Conservation (phyloP, 139 green algal species). For the Coelastrella sp. region DNA sequence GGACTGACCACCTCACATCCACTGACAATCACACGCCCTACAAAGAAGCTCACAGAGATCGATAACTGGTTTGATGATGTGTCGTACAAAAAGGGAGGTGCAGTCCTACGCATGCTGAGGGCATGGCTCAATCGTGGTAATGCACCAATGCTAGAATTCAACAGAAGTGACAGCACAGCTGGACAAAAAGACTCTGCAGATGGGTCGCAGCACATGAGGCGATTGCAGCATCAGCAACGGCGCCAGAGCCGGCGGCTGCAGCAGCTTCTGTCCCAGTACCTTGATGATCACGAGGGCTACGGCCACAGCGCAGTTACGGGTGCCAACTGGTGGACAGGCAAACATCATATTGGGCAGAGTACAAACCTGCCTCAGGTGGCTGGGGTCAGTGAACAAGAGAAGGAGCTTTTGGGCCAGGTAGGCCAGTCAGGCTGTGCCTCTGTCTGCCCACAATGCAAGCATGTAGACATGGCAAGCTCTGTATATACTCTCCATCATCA, state of each 20-base stretch:
- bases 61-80: constrained; percentile 79
- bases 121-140: constrained; percentile 69
- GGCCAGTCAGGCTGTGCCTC: not conserved
- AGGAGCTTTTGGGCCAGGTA: not conserved
- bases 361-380: not conserved
- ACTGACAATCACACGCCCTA: constrained; percentile 49
- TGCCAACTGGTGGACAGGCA: not conserved
- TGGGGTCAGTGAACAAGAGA: not conserved
- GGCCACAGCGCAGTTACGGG: not conserved
- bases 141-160: constrained; percentile 10
- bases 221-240: not conserved
- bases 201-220: not conserved
- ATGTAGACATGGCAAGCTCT: not conserved
- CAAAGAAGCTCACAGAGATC: constrained; percentile 58
- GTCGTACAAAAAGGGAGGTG: constrained; percentile 84
- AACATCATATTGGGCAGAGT: not conserved
- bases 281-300: not conserved
- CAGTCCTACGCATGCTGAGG: constrained; percentile 91
- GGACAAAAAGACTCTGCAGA: not conserved
- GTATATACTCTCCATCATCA: not conserved
- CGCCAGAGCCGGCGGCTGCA: not conserved
- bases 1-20: constrained; percentile 41
- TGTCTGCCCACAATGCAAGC: too few species aligned
- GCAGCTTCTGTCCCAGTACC: not conserved
- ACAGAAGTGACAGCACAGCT: not conserved